A percentile compares a stretch with the other conserved stretches of the same genome.
These are phyloP conservation scores for Solanum hybrid DNA, from an alignment of 305 asterid species.

Conservation along the genomic window DNA sequence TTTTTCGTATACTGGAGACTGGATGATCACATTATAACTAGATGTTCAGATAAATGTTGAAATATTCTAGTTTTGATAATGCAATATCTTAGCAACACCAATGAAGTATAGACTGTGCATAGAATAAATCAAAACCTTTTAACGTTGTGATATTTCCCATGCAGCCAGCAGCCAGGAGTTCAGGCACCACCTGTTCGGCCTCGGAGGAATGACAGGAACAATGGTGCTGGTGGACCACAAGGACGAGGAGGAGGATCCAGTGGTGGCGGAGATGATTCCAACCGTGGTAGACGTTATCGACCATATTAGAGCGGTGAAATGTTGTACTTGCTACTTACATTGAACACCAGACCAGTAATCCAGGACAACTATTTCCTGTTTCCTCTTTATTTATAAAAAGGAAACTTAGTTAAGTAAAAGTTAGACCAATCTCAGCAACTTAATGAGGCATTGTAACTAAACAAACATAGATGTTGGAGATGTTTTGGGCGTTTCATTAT, in stretches of 20 bases:
- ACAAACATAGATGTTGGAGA: not conserved
- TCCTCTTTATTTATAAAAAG: not conserved
- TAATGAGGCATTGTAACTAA: slow-evolving; percentile 4
- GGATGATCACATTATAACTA: not conserved
- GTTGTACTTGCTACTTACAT: not conserved
- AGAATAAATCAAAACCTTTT: not conserved
- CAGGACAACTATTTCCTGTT: not conserved
- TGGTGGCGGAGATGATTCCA: slow-evolving; percentile 19
- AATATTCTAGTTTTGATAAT: not conserved
- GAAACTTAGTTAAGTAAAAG: not conserved
- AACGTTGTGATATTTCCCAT: not conserved
- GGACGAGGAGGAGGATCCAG: slow-evolving; percentile 23
- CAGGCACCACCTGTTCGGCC: slow-evolving; percentile 34
- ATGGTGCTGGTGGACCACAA: slow-evolving; percentile 17
- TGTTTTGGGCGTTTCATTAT: not conserved
- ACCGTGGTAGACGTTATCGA: slow-evolving; percentile 27
- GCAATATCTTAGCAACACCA: not conserved
- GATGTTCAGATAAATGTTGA: not conserved
- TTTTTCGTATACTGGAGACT: not conserved
- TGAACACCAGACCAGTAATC: not conserved
- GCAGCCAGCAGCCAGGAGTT: slow-evolving; percentile 39
- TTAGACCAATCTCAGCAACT: not conserved
- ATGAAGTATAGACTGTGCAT: not conserved
- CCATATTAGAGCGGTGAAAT: slow-evolving; percentile 18
- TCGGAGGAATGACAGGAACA: slow-evolving; percentile 29